These are phyloP conservation scores for Penicillium subrubescens DNA, from an alignment of 495 filamentous ascomycete genomes.

Conservation along the genomic window DNA sequence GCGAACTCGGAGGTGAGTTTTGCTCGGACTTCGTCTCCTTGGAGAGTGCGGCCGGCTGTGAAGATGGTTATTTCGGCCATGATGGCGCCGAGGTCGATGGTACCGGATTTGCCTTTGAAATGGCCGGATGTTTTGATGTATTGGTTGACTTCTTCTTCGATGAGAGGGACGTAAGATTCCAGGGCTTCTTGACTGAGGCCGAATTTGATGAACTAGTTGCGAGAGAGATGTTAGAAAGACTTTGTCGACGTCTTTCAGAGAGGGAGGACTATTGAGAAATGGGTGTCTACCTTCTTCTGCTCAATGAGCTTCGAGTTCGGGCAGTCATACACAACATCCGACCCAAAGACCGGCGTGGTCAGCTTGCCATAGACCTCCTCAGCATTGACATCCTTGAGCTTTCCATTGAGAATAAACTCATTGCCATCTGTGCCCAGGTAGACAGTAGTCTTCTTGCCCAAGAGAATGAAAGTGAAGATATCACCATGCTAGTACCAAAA, in stretches of 20 bases:
- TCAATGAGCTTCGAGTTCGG: slow-evolving; percentile 85
- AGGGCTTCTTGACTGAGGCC: slow-evolving; percentile 78
- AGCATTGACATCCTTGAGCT: slow-evolving; percentile 76
- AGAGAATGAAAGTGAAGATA: slow-evolving; percentile 76
- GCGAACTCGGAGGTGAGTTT: slow-evolving; percentile 68
- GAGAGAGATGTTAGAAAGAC: neutral
- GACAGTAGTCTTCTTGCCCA: slow-evolving; percentile 76
- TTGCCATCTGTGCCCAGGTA: slow-evolving; percentile 79
- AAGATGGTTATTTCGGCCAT: slow-evolving; percentile 88
- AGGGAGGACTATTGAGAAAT: neutral
- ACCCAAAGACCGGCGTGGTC: slow-evolving; percentile 84
- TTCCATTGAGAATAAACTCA: slow-evolving; percentile 85
- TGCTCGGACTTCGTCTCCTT: slow-evolving; percentile 78
- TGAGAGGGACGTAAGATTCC: slow-evolving; percentile 75
- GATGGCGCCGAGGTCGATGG: slow-evolving; percentile 62
- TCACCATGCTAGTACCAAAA: slow-evolving; percentile 65
- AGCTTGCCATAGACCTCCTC: slow-evolving; percentile 82
- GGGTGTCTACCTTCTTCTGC: slow-evolving; percentile 62
- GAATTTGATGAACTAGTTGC: slow-evolving; percentile 76
- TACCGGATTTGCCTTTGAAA: slow-evolving; percentile 69
- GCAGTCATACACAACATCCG: slow-evolving; percentile 86
- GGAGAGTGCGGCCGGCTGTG: slow-evolving; percentile 77
- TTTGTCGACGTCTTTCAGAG: too few relatives aligned
- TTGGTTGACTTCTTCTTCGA: slow-evolving; percentile 70
- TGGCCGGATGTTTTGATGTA: slow-evolving; percentile 65